Conservation (phyloP, 1,284 basidiomycete genomes). For the Pyrrhoderma lamaoense region DNA sequence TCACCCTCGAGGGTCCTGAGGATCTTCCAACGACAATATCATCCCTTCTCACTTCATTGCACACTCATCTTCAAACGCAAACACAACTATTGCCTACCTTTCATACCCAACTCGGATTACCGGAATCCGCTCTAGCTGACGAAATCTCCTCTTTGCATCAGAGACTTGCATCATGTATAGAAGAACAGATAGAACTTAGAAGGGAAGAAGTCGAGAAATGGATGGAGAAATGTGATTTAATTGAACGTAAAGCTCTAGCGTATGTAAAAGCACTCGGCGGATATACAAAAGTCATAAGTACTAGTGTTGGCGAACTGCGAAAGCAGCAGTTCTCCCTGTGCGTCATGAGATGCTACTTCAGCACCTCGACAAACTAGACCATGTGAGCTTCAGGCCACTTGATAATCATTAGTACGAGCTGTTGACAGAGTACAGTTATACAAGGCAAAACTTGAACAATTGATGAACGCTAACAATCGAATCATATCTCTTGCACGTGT, state of each 20-base stretch:
- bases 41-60: constrained; percentile 65
- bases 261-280: constrained; percentile 64
- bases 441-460: constrained; percentile 71
- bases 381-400: constrained; percentile 38
- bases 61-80: constrained; percentile 68
- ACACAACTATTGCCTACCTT: constrained; percentile 68
- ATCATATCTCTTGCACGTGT: constrained; percentile 50
- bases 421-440: constrained; percentile 43
- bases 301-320: constrained; percentile 51
- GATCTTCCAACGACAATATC: constrained; percentile 38
- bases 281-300: constrained; percentile 55
- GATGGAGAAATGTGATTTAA: constrained; percentile 52
- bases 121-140: constrained; percentile 64
- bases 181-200: constrained; percentile 56
- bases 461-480: constrained; percentile 57
- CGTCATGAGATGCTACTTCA: constrained; percentile 59
- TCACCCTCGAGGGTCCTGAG: constrained; percentile 10
- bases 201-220: constrained; percentile 64
- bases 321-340: constrained; percentile 55
- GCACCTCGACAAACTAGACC: constrained; percentile 66
- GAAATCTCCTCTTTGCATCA: constrained; percentile 60
- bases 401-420: too few species aligned
- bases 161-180: constrained; percentile 61
- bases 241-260: constrained; percentile 56
- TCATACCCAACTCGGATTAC: constrained; percentile 63